A percentile compares a stretch with the other conserved stretches of the same genome.
These are phyloP conservation scores for Claviceps sp. DNA, from an alignment of 2,329 filamentous ascomycete genomes.

Conservation along the genomic window DNA sequence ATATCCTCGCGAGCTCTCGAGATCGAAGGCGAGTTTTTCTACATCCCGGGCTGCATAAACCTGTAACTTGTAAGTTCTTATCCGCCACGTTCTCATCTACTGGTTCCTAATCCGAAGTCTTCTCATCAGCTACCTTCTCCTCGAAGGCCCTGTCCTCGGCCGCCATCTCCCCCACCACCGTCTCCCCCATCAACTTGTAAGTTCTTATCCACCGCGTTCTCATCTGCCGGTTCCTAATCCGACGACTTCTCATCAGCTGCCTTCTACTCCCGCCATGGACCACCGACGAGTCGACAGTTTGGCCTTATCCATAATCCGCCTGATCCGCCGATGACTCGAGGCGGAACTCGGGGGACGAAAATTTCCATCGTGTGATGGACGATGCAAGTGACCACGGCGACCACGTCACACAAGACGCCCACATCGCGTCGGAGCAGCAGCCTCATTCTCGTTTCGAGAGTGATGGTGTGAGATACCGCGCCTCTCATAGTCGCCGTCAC, in stretches of 20 bases:
- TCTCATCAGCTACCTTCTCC: neutral
- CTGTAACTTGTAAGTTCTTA: neutral
- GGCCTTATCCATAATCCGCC: constrained; percentile 26
- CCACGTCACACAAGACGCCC: constrained; percentile 7
- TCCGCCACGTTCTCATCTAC: neutral
- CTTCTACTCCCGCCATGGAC: constrained; percentile 23
- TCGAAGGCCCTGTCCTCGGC: constrained; percentile 4
- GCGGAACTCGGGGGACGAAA: constrained; percentile 21
- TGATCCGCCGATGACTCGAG: constrained; percentile 24
- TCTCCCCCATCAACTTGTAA: constrained; percentile 26
- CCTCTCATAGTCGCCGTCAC: constrained; percentile 14
- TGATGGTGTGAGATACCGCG: constrained; percentile 11
- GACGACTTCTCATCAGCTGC: too few species aligned
- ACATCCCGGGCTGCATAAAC: too few species aligned
- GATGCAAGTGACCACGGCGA: constrained; percentile 16
- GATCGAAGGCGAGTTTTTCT: too few species aligned
- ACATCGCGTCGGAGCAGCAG: constrained; percentile 2
- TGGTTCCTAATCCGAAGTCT: neutral
- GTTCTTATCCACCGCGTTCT: constrained; percentile 19
- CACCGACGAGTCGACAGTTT: constrained; percentile 25
- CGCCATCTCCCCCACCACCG: constrained; percentile 25
- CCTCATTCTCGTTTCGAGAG: neutral
- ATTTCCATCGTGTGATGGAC: constrained; percentile 18
- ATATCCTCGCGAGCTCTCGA: too few species aligned
- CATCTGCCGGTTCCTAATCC: constrained; percentile 20